A percentile compares a stretch with the other conserved stretches of the same genome.
These are phyloP conservation scores for Penicillium chermesinum DNA, from an alignment of 495 filamentous ascomycete genomes.

Conservation along the genomic window DNA sequence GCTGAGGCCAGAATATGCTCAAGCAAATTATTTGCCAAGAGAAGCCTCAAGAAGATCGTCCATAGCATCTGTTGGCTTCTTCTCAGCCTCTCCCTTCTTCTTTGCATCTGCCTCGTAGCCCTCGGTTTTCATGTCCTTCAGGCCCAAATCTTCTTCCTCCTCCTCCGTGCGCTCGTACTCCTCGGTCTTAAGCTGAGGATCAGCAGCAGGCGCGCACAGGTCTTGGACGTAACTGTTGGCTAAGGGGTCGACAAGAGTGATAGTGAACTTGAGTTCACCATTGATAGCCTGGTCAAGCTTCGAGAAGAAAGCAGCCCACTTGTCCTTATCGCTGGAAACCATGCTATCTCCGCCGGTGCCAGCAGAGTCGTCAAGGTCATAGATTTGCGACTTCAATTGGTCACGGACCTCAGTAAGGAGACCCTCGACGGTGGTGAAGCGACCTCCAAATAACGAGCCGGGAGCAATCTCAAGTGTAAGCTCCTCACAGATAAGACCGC, in stretches of 20 bases:
- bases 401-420: conserved; percentile 89
- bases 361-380: conserved; percentile 54
- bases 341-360: conserved; percentile 71
- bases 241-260: conserved; percentile 81
- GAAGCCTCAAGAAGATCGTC: conserved; percentile 4
- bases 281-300: conserved; percentile 70
- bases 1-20: not conserved
- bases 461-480: conserved; percentile 78
- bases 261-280: conserved; percentile 77
- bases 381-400: conserved; percentile 80
- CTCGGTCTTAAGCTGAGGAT: conserved; percentile 73
- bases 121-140: conserved; percentile 89
- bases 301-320: conserved; percentile 78
- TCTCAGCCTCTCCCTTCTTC: conserved; percentile 26
- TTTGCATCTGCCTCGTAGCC: conserved; percentile 67
- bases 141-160: conserved; percentile 86
- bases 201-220: conserved; percentile 62
- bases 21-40: not conserved
- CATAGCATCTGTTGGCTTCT: not conserved
- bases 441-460: conserved; percentile 80
- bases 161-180: conserved; percentile 84
- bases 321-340: conserved; percentile 50
- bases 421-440: conserved; percentile 95
- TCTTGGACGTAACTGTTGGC: conserved; percentile 93
- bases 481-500: conserved; percentile 76